These are phyloP conservation scores for Candida sp. DNA, from an alignment of 1,139 yeast species.

Conservation along the genomic window DNA sequence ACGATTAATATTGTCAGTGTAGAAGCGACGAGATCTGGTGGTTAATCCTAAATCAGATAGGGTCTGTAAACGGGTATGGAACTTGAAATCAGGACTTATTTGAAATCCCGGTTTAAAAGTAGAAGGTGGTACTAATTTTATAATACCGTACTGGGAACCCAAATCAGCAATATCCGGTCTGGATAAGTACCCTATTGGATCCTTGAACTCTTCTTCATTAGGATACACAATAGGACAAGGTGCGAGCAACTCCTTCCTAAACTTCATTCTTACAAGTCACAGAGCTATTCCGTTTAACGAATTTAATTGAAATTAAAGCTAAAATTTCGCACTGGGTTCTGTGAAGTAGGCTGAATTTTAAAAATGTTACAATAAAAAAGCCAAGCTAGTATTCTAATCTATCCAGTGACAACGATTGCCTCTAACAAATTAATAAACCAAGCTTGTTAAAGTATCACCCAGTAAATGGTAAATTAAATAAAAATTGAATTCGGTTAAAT, in stretches of 20 bases:
- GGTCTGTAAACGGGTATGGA: constrained; percentile 64
- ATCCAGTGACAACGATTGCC: too few relatives aligned
- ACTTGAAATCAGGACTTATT: constrained; percentile 51
- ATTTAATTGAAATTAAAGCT: neutral
- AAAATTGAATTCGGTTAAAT: too few relatives aligned
- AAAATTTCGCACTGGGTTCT: neutral
- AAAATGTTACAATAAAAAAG: too few relatives aligned
- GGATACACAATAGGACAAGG: constrained; percentile 62
- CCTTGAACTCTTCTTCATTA: constrained; percentile 47
- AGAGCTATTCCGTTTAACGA: neutral
- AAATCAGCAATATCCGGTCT: constrained; percentile 44
- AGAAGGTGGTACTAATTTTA: constrained; percentile 63
- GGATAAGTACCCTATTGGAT: constrained; percentile 62
- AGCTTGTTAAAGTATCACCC: too few relatives aligned
- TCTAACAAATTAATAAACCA: too few relatives aligned
- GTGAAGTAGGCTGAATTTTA: too few relatives aligned
- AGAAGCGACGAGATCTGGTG: constrained; percentile 61
- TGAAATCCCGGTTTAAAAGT: constrained; percentile 54
- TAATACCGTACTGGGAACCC: constrained; percentile 60
- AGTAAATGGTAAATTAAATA: too few relatives aligned
- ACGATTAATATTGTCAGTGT: constrained; percentile 57
- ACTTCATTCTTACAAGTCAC: constrained; percentile 7
- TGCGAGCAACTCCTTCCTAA: constrained; percentile 23
- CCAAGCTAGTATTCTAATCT: too few relatives aligned
- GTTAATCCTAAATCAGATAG: constrained; percentile 60